Conservation (phyloP, 1,139 yeast genomes). For the Nakaseomyces glabratus region DNA sequence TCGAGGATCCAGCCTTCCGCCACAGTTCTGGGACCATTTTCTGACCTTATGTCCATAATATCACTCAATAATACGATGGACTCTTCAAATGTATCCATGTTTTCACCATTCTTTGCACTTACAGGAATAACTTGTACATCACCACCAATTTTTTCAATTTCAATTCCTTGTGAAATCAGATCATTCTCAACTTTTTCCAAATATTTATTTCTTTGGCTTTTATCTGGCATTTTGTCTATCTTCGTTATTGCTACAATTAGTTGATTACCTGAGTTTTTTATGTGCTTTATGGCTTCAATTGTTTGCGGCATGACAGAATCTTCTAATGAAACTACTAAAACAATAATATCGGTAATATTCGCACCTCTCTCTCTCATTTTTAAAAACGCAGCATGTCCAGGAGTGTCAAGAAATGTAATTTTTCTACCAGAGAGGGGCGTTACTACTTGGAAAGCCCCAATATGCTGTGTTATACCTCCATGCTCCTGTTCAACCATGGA, state of each 20-base stretch:
- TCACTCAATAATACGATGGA: constrained; percentile 82
- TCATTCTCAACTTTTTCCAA: constrained; percentile 61
- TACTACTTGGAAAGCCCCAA: constrained; percentile 87
- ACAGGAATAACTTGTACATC: constrained; percentile 85
- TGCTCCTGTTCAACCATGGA: constrained; percentile 76
- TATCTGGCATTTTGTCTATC: constrained; percentile 72
- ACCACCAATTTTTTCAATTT: constrained; percentile 91
- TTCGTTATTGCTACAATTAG: constrained; percentile 88
- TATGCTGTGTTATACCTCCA: constrained; percentile 97
- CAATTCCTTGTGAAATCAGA: constrained; percentile 66
- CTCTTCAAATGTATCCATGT: constrained; percentile 84
- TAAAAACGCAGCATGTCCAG: constrained; percentile 95
- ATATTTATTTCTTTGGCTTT: constrained; percentile 35
- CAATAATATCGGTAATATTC: constrained; percentile 81
- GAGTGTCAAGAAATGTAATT: constrained; percentile 90
- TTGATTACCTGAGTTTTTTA: constrained; percentile 67
- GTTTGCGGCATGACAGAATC: constrained; percentile 99
- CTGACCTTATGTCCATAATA: constrained; percentile 68
- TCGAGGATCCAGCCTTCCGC: constrained; percentile 90
- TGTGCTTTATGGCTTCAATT: constrained; percentile 88
- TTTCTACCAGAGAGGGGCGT: constrained; percentile 65
- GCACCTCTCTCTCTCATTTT: constrained; percentile 98
- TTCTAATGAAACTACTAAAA: constrained; percentile 94
- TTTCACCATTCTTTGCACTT: constrained; percentile 76
- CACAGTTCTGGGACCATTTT: constrained; percentile 39